Evolutionary conservation across 768 basidiomycete species (phyloP), one percentile per base, ranked within the genome.

Genomic region (Trametes coccinea): DNA sequence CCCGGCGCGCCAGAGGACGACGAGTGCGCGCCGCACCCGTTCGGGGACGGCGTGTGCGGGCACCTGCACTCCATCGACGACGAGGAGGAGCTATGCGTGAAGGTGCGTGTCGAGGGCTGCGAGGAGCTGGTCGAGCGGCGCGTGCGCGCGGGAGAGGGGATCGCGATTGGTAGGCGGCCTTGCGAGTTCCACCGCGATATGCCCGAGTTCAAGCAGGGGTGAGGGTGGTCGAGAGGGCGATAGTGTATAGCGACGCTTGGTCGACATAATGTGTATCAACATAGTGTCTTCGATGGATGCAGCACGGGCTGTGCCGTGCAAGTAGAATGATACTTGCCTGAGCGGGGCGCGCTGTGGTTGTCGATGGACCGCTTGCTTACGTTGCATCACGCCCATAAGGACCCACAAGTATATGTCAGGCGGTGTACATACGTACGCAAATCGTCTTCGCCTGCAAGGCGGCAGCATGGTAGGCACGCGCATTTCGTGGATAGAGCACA

Each of bases 1-100:
- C 70, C 74, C 0, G 80, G 77, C 17, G 78, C 75, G 33, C 67
- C 66, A 3, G 81, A 79, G 34, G 87, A 89, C 58, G 88, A 90
- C 59, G 84, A 82, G 59, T 82, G 81, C 64, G 84, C 86, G 56
- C 91, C 92, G 6, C 88, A 89, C 68, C 83, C 82, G 27, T 82
- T 80, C 56, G 88, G 87, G 2, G 77, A 84, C 64, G 92, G 91
- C 1, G 77, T 84, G 4, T 94, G 92, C 68, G 79, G 77, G 31
- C 74, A 80, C 45, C 77, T 77, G 67, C 92, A 93, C 73, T 81
- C 80, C 62, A 68, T 77, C 45, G 86, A 90, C 64, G 76, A 79
- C n/a, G 85, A 82, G 30, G 86, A 84, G 41, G 80, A 83, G 53
- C 79, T 75, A 56, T 80, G 77, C 62, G 84, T 86, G 34, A 73